Evolutionary conservation across 2,329 filamentous ascomycete species (phyloP).

Genomic region (Penicillium crustosum): DNA sequence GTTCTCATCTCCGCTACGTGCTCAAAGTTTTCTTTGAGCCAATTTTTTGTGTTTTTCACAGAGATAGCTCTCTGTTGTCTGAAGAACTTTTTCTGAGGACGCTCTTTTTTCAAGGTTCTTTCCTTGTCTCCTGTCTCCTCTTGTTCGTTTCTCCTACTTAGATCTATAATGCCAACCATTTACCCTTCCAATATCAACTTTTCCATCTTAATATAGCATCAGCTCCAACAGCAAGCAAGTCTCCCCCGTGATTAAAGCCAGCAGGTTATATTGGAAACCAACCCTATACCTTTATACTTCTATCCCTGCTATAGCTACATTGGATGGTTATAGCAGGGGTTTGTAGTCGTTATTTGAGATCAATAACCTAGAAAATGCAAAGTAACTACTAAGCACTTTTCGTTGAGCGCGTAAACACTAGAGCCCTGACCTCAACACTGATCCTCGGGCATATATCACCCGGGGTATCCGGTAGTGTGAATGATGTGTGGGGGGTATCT

Average conservation of each 20-base stretch:
- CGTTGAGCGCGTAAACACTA: neutral
- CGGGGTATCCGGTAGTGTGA: neutral
- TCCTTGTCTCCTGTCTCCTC: neutral
- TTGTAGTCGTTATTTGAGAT: neutral
- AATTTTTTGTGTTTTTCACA: neutral
- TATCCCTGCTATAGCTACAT: too few relatives aligned
- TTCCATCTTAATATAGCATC: neutral
- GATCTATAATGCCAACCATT: neutral
- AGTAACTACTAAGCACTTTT: neutral
- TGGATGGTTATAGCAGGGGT: too few relatives aligned
- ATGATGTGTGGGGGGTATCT: conserved; percentile 8
- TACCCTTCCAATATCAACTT: neutral
- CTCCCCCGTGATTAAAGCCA: neutral
- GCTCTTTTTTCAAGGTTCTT: neutral
- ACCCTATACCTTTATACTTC: too few relatives aligned
- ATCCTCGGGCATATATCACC: conserved; percentile 1
- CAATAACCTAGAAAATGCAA: neutral
- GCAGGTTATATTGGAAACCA: too few relatives aligned
- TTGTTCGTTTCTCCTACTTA: neutral
- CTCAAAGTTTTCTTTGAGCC: too few relatives aligned
- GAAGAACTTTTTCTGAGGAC: neutral
- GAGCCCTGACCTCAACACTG: conserved; percentile 13
- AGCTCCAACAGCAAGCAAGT: neutral
- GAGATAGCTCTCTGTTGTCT: neutral
- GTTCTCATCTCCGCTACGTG: neutral